Base-by-base conservation (phyloP, 371 early-diverging fungal species). In the Umbelopsis sp. region DNA sequence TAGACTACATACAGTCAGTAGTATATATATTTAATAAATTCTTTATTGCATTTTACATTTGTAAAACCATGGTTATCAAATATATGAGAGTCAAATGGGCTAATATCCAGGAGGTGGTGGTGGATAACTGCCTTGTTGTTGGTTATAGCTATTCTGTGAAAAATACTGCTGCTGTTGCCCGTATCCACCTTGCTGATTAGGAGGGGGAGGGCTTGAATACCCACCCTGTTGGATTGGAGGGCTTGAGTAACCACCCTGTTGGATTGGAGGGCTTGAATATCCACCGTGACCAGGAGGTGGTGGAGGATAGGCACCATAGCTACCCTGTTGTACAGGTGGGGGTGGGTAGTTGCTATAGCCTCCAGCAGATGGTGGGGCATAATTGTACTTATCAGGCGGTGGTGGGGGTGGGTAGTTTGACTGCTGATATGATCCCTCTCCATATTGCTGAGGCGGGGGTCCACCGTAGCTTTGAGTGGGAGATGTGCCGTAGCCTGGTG, bases 121-220 rank as follows among this genome's bases (percentile, higher is more conserved):
- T 24, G 70, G 73, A 45, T 73, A 73, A 6, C 52, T 45, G 2
- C 65, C 38, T 32, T 65, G 52, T 37, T 57, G 11, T 18, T 65
- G 41, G n/a, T 50, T 62, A 18, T 65, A 53, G 35, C 29, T 44
- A 20, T n/a, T 53, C n/a, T 44, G 64, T 29, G 57, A 57, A 14
- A 37, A 57, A 12, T 35, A 29, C 7, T 35, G 16, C 35, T 25
- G 57, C 25, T 29, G 57, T 16, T 57, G 57, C 35, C 57, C 35
- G n/a, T 57, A 57, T 16, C 29, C 29, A 35, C 57, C 57, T 18
- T 57, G 57, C 57, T 57, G 57, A 5, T 29, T 29, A 12, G 29
- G 57, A 29, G 29, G 29, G 29, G 0, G 29, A 29, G 29, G 57
- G 35, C 18, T 57, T 11, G 53, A 29, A 29, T 53, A 53, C 14